Evolutionary conservation across 2,329 filamentous ascomycete species (phyloP).

Genomic region (Rutstroemia sp.): DNA sequence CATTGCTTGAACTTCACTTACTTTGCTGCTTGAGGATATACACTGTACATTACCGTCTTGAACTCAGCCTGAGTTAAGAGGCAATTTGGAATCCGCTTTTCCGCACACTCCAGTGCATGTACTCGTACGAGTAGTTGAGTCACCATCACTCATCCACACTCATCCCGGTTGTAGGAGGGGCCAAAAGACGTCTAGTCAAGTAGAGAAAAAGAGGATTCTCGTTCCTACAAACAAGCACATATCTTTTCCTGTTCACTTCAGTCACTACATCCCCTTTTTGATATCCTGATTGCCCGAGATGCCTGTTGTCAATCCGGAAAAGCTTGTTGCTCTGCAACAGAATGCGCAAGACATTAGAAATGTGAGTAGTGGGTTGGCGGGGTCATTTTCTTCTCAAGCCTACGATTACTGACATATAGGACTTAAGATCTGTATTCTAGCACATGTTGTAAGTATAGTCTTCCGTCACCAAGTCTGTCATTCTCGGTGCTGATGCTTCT

Average conservation of each 20-base stretch:
- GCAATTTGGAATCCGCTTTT: no score
- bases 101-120: no score
- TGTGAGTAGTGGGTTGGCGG: conserved; percentile 44
- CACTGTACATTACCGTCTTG: no score
- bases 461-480: not conserved
- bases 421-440: conserved; percentile 80
- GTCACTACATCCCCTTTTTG: no score
- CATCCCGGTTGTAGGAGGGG: no score
- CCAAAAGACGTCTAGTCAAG: no score
- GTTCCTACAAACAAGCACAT: no score
- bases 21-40: no score
- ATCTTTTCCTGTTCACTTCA: no score
- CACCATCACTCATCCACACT: not conserved
- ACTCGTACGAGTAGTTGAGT: not conserved
- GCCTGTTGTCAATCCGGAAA: conserved; percentile 87
- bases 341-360: conserved; percentile 87
- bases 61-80: no score
- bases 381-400: conserved; percentile 12
- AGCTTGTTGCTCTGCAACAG: conserved; percentile 82
- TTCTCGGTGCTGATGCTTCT: not conserved
- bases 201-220: no score
- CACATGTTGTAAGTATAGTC: conserved; percentile 63
- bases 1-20: no score
- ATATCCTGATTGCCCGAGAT: conserved; percentile 40
- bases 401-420: conserved; percentile 13